These are phyloP conservation scores for Solanum pennellii DNA, from an alignment of 257 asterid species.

Conservation along the genomic window DNA sequence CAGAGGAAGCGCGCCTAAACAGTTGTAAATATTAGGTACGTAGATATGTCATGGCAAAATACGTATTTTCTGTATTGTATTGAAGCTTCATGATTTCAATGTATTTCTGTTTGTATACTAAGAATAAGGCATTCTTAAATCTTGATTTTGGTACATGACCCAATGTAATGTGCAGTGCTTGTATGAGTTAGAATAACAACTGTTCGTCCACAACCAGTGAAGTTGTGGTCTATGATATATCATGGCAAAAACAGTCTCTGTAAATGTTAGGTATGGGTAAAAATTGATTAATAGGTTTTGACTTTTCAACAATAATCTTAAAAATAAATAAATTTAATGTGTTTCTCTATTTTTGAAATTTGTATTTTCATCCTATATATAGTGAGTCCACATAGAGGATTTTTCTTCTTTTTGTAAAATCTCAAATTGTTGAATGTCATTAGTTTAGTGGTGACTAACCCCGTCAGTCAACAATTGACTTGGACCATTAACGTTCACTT, in stretches of 20 bases:
- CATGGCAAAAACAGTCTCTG: not conserved
- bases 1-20: too few relatives aligned
- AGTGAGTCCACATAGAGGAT: not conserved
- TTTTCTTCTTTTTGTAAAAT: not conserved
- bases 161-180: not conserved
- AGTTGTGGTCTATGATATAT: not conserved
- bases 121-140: not conserved
- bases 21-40: too few relatives aligned
- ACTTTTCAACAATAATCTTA: not conserved
- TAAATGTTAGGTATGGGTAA: not conserved
- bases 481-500: too few relatives aligned
- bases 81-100: not conserved
- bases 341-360: not conserved
- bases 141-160: not conserved
- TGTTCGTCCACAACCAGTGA: not conserved
- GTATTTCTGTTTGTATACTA: not conserved
- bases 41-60: too few relatives aligned
- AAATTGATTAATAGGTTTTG: not conserved
- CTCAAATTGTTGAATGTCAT: not conserved
- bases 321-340: not conserved
- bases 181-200: not conserved
- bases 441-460: not conserved
- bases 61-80: too few relatives aligned
- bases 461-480: not conserved
- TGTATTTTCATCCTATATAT: not conserved